Conservation (phyloP, 495 filamentous ascomycete genomes). For the Hypoxylon rickii region DNA sequence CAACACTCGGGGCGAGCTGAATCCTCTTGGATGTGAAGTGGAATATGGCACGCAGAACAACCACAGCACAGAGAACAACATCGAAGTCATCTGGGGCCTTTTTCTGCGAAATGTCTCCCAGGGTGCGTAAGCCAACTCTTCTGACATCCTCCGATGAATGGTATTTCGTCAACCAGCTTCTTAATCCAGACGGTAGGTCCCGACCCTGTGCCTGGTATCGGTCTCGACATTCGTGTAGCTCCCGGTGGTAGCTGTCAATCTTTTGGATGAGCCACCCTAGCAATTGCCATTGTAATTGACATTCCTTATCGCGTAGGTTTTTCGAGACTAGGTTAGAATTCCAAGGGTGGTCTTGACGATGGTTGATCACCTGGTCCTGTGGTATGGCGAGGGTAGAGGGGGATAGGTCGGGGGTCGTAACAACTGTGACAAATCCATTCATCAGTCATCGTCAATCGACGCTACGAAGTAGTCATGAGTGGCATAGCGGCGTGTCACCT, state of each 20-base stretch:
- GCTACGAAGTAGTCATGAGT: too few relatives aligned
- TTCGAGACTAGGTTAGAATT: constrained; percentile 8
- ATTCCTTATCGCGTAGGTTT: not conserved
- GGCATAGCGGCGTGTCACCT: not conserved
- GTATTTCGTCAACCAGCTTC: constrained; percentile 13
- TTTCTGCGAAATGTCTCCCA: constrained; percentile 10
- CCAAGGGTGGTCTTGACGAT: constrained; percentile 5
- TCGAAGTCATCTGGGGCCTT: constrained; percentile 1
- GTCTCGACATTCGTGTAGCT: constrained; percentile 11
- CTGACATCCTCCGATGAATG: constrained; percentile 2
- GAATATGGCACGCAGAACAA: constrained; percentile 20
- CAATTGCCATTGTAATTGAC: constrained; percentile 17
- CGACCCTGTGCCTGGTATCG: too few relatives aligned
- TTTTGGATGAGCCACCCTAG: constrained; percentile 12
- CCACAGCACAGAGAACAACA: constrained; percentile 16
- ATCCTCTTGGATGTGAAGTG: constrained; percentile 5
- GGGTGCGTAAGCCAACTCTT: constrained; percentile 16
- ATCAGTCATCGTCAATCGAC: too few relatives aligned
- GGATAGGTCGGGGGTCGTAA: not conserved
- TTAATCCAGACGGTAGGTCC: constrained; percentile 2
- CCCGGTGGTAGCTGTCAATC: constrained; percentile 9
- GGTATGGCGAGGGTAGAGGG: not conserved
- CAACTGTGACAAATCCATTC: not conserved
- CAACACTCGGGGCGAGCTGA: constrained; percentile 1
- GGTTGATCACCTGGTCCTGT: not conserved